A percentile compares a stretch with the other conserved stretches of the same genome.
Conservation (phyloP, 768 basidiomycete genomes). For the Auricularia auricula-judae region DNA sequence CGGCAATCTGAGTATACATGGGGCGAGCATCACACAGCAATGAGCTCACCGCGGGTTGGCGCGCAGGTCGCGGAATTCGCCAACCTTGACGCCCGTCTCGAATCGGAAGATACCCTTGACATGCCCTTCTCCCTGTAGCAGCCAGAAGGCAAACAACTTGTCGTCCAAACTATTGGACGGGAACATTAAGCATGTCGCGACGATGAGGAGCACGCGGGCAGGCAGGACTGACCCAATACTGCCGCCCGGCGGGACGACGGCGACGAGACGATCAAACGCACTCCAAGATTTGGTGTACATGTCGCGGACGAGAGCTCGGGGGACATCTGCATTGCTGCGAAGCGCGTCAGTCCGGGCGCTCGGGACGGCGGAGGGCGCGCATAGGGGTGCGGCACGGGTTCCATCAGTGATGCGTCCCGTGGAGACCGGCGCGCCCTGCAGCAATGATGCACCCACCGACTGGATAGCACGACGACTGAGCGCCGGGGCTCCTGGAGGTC, state of each 20-base stretch:
- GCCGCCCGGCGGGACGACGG: slow-evolving; percentile 83
- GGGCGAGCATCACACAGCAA: neutral
- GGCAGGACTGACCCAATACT: slow-evolving; percentile 59
- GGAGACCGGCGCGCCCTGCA: neutral
- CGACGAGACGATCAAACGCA: slow-evolving; percentile 78
- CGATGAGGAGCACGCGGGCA: slow-evolving; percentile 4
- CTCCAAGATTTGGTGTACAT: slow-evolving; percentile 94
- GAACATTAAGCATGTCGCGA: slow-evolving; percentile 3
- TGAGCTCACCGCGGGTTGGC: slow-evolving; percentile 56
- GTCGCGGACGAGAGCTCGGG: slow-evolving; percentile 73
- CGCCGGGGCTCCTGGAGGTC: slow-evolving; percentile 53
- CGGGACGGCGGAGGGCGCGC: neutral
- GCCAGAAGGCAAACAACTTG: slow-evolving; percentile 86
- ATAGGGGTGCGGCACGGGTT: neutral
- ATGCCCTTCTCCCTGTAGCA: slow-evolving; percentile 68
- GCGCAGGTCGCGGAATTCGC: slow-evolving; percentile 78
- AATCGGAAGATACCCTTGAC: slow-evolving; percentile 83
- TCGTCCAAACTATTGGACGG: slow-evolving; percentile 58
- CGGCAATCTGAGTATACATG: neutral
- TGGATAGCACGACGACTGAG: slow-evolving; percentile 61
- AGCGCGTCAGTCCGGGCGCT: neutral
- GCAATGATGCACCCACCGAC: slow-evolving; percentile 36
- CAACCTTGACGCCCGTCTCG: slow-evolving; percentile 80
- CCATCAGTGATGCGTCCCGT: slow-evolving; percentile 1
- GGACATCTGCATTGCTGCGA: slow-evolving; percentile 69